Evolutionary conservation across 805 yeast species (phyloP).

Genomic region (Wickerhamiella lipophila): DNA sequence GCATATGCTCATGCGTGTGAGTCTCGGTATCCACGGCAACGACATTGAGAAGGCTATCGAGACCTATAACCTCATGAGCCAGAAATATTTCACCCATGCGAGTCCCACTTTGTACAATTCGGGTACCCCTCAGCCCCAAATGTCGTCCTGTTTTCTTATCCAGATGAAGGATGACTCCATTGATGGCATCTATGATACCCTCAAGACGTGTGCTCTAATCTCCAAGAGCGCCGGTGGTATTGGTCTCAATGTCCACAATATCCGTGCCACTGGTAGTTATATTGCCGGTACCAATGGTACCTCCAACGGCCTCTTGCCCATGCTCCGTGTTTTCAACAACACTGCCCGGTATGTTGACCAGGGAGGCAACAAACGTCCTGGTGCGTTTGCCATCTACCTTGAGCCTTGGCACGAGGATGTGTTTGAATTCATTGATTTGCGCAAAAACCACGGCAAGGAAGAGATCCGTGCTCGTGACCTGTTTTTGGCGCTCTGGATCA

Average conservation of each 20-base stretch:
- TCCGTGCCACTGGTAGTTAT: conserved; percentile 74
- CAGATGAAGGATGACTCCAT: conserved; percentile 92
- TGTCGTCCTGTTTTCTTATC: conserved; percentile 85
- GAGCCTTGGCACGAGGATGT: conserved; percentile 98
- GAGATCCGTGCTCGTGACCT: conserved; percentile 87
- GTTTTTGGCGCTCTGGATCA: conserved; percentile 88
- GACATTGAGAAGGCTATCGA: conserved; percentile 55
- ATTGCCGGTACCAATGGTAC: conserved; percentile 89
- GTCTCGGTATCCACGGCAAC: conserved; percentile 75
- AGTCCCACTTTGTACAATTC: conserved; percentile 92
- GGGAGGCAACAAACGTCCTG: conserved; percentile 97
- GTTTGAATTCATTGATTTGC: conserved; percentile 70
- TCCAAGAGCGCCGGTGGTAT: conserved; percentile 95
- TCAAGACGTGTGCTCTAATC: conserved; percentile 77
- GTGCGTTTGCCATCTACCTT: conserved; percentile 85
- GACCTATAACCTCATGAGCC: conserved; percentile 80
- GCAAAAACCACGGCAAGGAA: conserved; percentile 92
- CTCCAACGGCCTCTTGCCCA: conserved; percentile 88
- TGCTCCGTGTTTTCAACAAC: conserved; percentile 87
- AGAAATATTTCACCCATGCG: conserved; percentile 80
- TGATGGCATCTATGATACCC: conserved; percentile 85
- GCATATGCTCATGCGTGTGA: conserved; percentile 77
- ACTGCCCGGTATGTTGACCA: conserved; percentile 96
- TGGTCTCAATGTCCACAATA: conserved; percentile 79
- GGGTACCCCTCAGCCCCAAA: conserved; percentile 71